These are phyloP conservation scores for Sclerotinia borealis DNA, from an alignment of 2,329 filamentous ascomycete genomes.

Conservation along the genomic window DNA sequence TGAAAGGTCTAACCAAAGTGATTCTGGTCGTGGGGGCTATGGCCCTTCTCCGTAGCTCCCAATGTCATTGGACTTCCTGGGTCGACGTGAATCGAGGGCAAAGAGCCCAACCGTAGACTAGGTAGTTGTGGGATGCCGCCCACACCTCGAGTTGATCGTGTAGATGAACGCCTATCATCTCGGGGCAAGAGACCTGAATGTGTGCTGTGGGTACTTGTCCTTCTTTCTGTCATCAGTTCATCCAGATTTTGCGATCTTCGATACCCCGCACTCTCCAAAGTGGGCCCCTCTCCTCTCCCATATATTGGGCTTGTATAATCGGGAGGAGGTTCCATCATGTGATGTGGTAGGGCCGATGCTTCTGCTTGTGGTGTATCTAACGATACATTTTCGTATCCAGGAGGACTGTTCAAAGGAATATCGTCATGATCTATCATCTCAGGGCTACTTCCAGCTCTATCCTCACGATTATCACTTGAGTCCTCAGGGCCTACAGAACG, in stretches of 20 bases:
- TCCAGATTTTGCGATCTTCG: constrained; percentile 22
- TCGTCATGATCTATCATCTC: constrained; percentile 30
- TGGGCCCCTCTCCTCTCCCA: constrained; percentile 19
- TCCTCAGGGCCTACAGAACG: constrained; percentile 12
- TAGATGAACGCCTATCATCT: constrained; percentile 6
- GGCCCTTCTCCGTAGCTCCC: neutral
- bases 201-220: constrained; percentile 15
- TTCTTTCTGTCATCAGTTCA: constrained; percentile 15
- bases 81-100: constrained; percentile 55
- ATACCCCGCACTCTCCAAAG: neutral
- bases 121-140: constrained; percentile 45
- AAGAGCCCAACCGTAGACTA: constrained; percentile 42
- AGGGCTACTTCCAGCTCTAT: constrained; percentile 28
- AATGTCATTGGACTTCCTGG: constrained; percentile 22
- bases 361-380: constrained; percentile 23
- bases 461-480: constrained; percentile 16
- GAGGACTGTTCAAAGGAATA: constrained; percentile 27
- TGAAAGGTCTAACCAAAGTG: neutral
- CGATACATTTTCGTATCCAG: constrained; percentile 31
- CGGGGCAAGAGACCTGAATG: neutral
- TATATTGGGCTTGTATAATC: constrained; percentile 27
- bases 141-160: constrained; percentile 31
- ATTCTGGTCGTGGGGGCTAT: neutral
- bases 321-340: constrained; percentile 25
- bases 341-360: neutral